Evolutionary conservation across 768 basidiomycete genomes (phyloP).

Genomic region (Psilocybe azurescens): DNA sequence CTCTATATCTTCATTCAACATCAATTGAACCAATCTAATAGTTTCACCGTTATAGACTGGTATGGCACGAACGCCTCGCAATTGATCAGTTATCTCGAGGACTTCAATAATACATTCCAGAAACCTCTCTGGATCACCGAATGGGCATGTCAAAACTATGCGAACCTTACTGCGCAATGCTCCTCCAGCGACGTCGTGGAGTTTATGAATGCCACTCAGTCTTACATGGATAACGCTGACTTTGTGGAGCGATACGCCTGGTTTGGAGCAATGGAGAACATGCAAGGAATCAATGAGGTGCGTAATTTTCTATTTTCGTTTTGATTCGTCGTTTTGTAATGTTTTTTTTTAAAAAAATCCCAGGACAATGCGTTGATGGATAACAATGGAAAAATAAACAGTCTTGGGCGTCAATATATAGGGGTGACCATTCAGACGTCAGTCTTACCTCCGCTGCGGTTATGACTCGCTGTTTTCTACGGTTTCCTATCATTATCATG

Average conservation of each 20-base stretch:
- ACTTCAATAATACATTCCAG: conserved; percentile 57
- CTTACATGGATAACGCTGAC: conserved; percentile 55
- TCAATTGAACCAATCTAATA: background rate
- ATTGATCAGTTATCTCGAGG: conserved; percentile 52
- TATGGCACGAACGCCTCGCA: conserved; percentile 56
- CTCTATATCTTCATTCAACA: background rate
- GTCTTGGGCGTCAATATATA: conserved; percentile 1
- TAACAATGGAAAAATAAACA: background rate
- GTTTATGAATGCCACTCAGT: conserved; percentile 57
- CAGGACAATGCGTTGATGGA: conserved; percentile 4
- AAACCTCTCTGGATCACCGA: conserved; percentile 65
- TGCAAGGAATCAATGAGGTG: conserved; percentile 54
- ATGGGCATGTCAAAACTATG: conserved; percentile 62
- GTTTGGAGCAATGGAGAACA: conserved; percentile 61
- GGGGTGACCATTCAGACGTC: background rate
- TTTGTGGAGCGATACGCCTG: conserved; percentile 58
- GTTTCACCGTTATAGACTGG: conserved; percentile 39
- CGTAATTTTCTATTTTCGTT: background rate
- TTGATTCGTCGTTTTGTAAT: background rate
- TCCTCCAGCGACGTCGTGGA: conserved; percentile 44
- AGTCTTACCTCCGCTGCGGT: background rate
- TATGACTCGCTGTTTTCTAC: background rate
- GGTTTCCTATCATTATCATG: background rate
- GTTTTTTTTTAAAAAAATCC: background rate
- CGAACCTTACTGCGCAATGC: conserved; percentile 46